phyloP scores from a whole-genome alignment of 2,329 filamentous ascomycete species.

The Trichoderma cornu-damae region DNA sequence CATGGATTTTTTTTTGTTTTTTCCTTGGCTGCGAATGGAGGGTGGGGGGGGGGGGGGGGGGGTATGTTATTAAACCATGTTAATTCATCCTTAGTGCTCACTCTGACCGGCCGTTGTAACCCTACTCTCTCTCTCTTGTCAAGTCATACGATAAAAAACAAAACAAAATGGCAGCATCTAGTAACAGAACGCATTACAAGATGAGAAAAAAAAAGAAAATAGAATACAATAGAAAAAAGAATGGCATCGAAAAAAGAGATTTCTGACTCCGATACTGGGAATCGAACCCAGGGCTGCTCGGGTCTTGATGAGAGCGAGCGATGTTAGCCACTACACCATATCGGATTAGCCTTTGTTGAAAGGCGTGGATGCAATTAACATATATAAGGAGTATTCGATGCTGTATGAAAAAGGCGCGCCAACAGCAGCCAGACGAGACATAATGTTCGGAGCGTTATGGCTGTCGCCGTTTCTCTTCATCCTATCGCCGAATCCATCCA shows the following conservation, averaged over 20 bases:
- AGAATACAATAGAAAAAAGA: not conserved
- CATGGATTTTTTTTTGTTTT: not conserved
- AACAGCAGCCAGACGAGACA: no score
- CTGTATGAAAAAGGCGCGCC: no score
- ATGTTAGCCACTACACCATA: slow-evolving; percentile 37
- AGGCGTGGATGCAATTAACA: fast-evolving
- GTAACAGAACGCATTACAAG: not conserved
- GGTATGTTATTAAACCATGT: not conserved
- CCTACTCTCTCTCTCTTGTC: no score
- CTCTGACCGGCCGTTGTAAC: not conserved
- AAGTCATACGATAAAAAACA: not conserved
- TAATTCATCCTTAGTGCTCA: not conserved
- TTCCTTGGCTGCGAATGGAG: no score
- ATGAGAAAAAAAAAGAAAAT: no score
- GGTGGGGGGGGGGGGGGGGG: no score
- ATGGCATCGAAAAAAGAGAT: slow-evolving; percentile 1
- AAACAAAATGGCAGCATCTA: not conserved
- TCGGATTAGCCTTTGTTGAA: slow-evolving; percentile 24
- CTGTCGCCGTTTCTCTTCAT: no score
- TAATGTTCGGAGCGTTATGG: no score
- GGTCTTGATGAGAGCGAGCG: slow-evolving; percentile 26
- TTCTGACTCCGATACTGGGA: slow-evolving; percentile 19
- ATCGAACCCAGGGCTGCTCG: slow-evolving; percentile 22
- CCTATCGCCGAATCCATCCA: no score
- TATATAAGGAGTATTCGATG: no score